Percentiles rank a stretch among this genome's conserved stretches.
These are phyloP conservation scores for Carex kokanica DNA, from an alignment of 176 grass and related monocot genomes.

Conservation along the genomic window DNA sequence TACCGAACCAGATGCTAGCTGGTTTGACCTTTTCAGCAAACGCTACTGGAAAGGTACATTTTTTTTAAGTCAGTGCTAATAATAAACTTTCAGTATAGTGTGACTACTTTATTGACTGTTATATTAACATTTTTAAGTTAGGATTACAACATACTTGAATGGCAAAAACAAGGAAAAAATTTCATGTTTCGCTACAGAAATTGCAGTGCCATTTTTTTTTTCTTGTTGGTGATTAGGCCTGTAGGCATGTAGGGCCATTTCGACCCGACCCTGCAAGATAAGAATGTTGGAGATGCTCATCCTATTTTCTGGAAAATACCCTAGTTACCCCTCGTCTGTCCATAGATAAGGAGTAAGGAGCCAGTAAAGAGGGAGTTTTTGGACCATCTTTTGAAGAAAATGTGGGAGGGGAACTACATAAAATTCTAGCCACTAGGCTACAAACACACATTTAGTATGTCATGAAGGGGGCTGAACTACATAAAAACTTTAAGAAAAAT, in stretches of 20 bases:
- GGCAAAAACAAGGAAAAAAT: background rate
- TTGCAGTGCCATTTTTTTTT: background rate
- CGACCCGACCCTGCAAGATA: background rate
- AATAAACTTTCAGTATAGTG: slow-evolving; percentile 10
- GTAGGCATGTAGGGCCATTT: no score
- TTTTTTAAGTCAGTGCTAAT: slow-evolving; percentile 1
- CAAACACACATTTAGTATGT: no score
- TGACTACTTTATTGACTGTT: slow-evolving; percentile 1
- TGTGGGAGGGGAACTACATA: background rate
- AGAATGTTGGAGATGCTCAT: background rate
- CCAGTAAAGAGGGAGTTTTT: background rate
- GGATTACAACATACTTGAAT: background rate
- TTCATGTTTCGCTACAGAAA: background rate
- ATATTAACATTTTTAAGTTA: background rate
- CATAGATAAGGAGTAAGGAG: background rate
- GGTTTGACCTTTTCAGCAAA: slow-evolving; percentile 94
- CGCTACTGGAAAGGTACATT: slow-evolving; percentile 89
- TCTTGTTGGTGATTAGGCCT: no score
- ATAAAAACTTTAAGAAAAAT: no score
- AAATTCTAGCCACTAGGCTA: no score
- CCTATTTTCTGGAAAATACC: background rate
- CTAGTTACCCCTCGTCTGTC: background rate
- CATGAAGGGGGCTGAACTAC: no score
- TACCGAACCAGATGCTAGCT: slow-evolving; percentile 74
- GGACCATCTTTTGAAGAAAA: background rate